A percentile compares a stretch with the other conserved stretches of the same genome.
Evolutionary conservation across 306 rosid genomes (phyloP).

Genomic region (Prinsepia uniflora): DNA sequence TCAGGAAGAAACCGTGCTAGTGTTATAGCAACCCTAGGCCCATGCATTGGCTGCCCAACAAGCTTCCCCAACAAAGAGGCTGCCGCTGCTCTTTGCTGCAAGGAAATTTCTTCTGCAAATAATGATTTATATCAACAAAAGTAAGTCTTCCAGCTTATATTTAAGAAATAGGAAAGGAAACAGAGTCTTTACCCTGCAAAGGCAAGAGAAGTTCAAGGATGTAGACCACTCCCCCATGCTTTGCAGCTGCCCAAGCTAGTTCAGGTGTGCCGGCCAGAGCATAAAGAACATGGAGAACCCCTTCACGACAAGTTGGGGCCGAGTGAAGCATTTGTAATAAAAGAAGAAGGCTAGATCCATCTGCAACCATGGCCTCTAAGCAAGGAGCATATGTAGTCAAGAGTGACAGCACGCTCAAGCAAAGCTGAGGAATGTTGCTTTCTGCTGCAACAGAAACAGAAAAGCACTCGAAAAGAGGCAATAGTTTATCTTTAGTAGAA

Average conservation of each 20-base stretch:
- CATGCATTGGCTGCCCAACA: conserved; percentile 97
- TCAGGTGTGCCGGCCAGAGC: conserved; percentile 95
- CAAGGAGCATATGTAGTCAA: conserved; percentile 95
- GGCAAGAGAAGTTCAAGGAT: conserved; percentile 96
- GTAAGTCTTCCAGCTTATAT: conserved; percentile 10
- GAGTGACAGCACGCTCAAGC: conserved; percentile 82
- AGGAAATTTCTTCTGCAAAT: conserved; percentile 78
- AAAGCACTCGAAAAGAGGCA: conserved; percentile 97
- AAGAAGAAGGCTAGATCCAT: conserved; percentile 94
- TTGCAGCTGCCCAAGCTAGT: conserved; percentile 99
- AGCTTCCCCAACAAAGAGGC: conserved; percentile 98
- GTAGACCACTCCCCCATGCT: conserved; percentile 97
- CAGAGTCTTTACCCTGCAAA: conserved; percentile 59
- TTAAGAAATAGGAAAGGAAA: conserved; percentile 13
- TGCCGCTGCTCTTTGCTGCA: conserved; percentile 93
- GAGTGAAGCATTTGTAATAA: conserved; percentile 94
- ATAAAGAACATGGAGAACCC: conserved; percentile 96
- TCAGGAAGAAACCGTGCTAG: conserved; percentile 95
- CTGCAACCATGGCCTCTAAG: conserved; percentile 99
- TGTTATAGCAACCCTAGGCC: conserved; percentile 95
- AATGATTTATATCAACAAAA: conserved; percentile 24
- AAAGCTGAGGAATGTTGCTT: conserved; percentile 88
- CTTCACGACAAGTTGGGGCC: conserved; percentile 92
- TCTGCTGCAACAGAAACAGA: conserved; percentile 76
- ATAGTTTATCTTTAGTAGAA: conserved; percentile 82